Base-by-base conservation (phyloP, 1,284 basidiomycete species). In the Chondrostereum purpureum region DNA sequence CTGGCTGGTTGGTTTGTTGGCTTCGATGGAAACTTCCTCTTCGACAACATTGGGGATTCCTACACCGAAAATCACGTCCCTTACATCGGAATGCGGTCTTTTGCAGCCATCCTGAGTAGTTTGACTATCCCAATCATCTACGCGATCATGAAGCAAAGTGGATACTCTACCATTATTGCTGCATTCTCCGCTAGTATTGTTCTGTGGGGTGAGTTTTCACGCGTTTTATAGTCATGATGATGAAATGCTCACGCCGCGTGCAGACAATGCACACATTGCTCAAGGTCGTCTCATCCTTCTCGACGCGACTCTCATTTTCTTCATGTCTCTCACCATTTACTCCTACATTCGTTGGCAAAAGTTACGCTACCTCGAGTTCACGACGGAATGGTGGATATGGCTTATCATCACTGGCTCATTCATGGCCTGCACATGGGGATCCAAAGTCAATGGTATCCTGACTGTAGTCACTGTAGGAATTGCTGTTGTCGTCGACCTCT, bases 361-460 rank as follows among this genome's bases (percentile, higher is more conserved):
- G 66, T 77, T 92, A 38, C 89, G 96, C 39, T 97, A 98, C 67
- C 75, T 72, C 57, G 88, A 92, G 58, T 97, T 94, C 63, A 76
- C 88, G 0, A 68, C 73, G 0, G 77, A 83, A 51, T 99, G 96
- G 96, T 99, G 94, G 92, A 75, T 77, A 39, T 99, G 96, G 96
- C 74, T 99, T 37, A 62, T 88, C 31, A 76, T 87, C 1, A 98
- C 96, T 1, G 96, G 96, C 24, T 75, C 88, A 40, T 92, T 88
- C 61, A 89, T 99, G 74, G 92, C 93, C 22, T 88, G 92, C 62
- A 93, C 94, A 2, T 89, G 97, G 75, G 92, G 91, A 14, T 96
- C 95, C 63, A 99, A 99, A 69, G 95, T 99, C 70, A 97, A 98
- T 55, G 96, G 96, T 42, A 74, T 99, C 45, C 76, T 99, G 51